Evolutionary conservation across 495 filamentous ascomycete genomes (phyloP).

Genomic region (Neurospora sp.): DNA sequence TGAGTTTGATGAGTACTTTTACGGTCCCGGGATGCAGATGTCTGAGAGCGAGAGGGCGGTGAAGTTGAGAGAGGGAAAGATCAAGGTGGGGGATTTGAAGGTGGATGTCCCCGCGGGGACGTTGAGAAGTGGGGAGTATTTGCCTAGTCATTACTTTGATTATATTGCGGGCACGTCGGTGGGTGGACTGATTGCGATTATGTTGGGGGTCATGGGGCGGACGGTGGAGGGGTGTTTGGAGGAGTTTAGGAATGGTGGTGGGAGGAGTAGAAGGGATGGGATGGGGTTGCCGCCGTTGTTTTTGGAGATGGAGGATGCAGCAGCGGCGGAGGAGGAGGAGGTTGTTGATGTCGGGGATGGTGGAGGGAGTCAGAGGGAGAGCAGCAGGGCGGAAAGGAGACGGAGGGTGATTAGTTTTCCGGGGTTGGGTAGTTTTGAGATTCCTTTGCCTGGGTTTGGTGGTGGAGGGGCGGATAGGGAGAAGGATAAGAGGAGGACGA

Average conservation of each 20-base stretch:
- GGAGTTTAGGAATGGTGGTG: conserved; percentile 12
- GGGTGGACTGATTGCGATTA: conserved; percentile 27
- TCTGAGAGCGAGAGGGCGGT: neutral
- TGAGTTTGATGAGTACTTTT: neutral
- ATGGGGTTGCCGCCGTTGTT: neutral
- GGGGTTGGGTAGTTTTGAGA: neutral
- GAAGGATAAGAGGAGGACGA: conserved; percentile 7
- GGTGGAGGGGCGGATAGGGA: neutral
- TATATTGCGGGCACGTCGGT: conserved; percentile 29
- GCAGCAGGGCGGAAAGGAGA: neutral
- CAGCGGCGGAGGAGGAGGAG: neutral
- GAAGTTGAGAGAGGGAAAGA: neutral
- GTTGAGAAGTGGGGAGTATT: conserved; percentile 29
- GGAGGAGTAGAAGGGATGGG: neutral
- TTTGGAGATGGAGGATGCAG: neutral
- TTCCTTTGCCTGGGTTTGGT: neutral
- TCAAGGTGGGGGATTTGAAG: neutral
- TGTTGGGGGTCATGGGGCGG: conserved; percentile 23
- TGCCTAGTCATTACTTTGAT: conserved; percentile 41
- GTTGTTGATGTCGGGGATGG: neutral
- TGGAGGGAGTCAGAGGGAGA: neutral
- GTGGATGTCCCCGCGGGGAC: conserved; percentile 26
- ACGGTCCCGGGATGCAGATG: neutral
- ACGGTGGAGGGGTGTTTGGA: conserved; percentile 19
- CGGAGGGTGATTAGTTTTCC: neutral